These are phyloP conservation scores for Aspergillus jensenii DNA, from an alignment of 2,329 filamentous ascomycete species.

Conservation along the genomic window DNA sequence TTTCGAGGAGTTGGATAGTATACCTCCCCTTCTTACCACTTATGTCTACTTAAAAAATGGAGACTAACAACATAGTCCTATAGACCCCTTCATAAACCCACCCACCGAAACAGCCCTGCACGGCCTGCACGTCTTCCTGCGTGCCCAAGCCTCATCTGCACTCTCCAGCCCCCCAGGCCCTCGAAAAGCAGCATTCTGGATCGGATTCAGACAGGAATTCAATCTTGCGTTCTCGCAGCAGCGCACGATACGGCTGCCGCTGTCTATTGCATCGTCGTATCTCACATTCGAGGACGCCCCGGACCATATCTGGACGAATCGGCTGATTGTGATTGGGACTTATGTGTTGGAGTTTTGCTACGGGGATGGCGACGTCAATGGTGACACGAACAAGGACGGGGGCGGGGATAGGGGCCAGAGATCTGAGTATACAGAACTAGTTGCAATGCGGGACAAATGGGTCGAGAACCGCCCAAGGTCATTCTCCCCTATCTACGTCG, in stretches of 20 bases:
- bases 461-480: neutral
- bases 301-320: neutral
- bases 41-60: neutral
- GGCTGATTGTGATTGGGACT: neutral
- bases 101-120: neutral
- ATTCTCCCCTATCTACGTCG: neutral
- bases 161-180: neutral
- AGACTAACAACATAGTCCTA: neutral
- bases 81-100: neutral
- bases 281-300: neutral
- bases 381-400: no score
- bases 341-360: neutral
- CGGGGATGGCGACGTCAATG: no score
- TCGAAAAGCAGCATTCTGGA: neutral
- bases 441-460: neutral
- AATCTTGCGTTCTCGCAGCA: neutral
- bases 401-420: neutral
- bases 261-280: neutral
- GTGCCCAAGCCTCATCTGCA: neutral
- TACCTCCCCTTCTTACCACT: no score
- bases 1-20: neutral
- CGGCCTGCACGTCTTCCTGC: neutral
- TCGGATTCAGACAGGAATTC: neutral
- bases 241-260: neutral
- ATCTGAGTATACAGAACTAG: neutral